Conservation (phyloP, 2,329 filamentous ascomycete species). For the Emmonsiellopsis sp. region DNA sequence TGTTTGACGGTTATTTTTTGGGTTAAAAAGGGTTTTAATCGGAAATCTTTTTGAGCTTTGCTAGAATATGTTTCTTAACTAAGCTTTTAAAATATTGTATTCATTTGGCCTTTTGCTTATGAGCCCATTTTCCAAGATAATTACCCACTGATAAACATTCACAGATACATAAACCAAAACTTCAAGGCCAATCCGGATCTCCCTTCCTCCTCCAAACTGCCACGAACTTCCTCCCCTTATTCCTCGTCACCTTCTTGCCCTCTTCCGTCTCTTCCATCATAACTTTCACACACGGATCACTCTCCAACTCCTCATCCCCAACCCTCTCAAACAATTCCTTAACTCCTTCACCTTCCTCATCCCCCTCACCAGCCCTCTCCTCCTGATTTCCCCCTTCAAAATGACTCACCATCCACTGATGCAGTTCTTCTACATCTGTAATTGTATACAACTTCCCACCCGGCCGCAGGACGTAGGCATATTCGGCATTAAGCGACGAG, state of each 20-base stretch:
- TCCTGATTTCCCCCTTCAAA: conserved; percentile 58
- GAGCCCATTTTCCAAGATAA: too few relatives aligned
- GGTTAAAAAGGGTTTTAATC: too few relatives aligned
- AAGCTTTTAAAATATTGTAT: too few relatives aligned
- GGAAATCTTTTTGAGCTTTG: too few relatives aligned
- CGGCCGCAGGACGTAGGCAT: conserved; percentile 74
- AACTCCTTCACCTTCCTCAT: conserved; percentile 69
- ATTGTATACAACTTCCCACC: conserved; percentile 92
- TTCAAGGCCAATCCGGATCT: conserved; percentile 60
- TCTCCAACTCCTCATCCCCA: conserved; percentile 43
- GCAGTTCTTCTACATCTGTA: conserved; percentile 90
- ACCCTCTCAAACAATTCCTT: conserved; percentile 64
- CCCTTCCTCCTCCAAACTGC: conserved; percentile 74
- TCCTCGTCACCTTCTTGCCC: conserved; percentile 89
- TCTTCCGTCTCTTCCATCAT: conserved; percentile 82
- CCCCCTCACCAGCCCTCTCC: conserved; percentile 62
- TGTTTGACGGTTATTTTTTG: too few relatives aligned
- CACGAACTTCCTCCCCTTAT: conserved; percentile 83
- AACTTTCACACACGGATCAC: conserved; percentile 49
- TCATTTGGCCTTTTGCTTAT: too few relatives aligned
- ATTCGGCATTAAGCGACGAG: conserved; percentile 79
- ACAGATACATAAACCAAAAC: background rate
- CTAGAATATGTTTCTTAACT: too few relatives aligned
- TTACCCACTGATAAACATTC: too few relatives aligned
- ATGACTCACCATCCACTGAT: conserved; percentile 86